Percentiles rank a stretch among this genome's conserved stretches.
phyloP scores from a whole-genome alignment of 2,329 filamentous ascomycete genomes.

The Emmonsiellopsis sp. region DNA sequence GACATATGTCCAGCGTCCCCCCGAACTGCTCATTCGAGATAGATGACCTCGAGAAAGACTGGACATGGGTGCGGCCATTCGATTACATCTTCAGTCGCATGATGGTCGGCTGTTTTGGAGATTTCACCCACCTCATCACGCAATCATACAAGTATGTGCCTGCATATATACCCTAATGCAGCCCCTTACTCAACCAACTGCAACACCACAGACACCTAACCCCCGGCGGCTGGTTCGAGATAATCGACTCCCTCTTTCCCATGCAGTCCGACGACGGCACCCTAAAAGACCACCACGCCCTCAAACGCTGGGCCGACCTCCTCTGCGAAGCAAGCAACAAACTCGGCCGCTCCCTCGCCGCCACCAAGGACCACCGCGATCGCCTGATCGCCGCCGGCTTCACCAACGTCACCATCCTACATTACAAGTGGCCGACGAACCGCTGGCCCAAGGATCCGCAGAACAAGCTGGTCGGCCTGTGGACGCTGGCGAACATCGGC shows the following conservation, averaged over 20 bases:
- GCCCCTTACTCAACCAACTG: background rate
- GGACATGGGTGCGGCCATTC: conserved; percentile 29
- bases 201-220: conserved; percentile 20
- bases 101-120: conserved; percentile 31
- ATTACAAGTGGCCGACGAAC: conserved; percentile 14
- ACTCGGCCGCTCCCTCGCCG: conserved; percentile 11
- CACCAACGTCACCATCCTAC: background rate
- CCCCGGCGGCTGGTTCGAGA: conserved; percentile 35
- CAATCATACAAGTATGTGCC: conserved; percentile 21
- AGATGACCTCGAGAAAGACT: conserved; percentile 32
- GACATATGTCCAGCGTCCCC: conserved; percentile 17
- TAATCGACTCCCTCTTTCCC: conserved; percentile 28
- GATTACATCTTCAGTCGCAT: conserved; percentile 31
- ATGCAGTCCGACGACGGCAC: conserved; percentile 19
- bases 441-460: conserved; percentile 12
- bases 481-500: conserved; percentile 11
- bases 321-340: conserved; percentile 11
- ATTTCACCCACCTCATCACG: conserved; percentile 31
- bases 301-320: conserved; percentile 16
- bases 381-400: conserved; percentile 1
- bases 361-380: conserved; percentile 7
- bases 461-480: conserved; percentile 8
- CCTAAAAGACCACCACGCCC: conserved; percentile 12
- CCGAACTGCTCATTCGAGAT: conserved; percentile 37
- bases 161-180: background rate